A percentile compares a stretch with the other conserved stretches of the same genome.
Conservation (phyloP, 148 eudicot genomes). For the Arctostaphylos glauca region DNA sequence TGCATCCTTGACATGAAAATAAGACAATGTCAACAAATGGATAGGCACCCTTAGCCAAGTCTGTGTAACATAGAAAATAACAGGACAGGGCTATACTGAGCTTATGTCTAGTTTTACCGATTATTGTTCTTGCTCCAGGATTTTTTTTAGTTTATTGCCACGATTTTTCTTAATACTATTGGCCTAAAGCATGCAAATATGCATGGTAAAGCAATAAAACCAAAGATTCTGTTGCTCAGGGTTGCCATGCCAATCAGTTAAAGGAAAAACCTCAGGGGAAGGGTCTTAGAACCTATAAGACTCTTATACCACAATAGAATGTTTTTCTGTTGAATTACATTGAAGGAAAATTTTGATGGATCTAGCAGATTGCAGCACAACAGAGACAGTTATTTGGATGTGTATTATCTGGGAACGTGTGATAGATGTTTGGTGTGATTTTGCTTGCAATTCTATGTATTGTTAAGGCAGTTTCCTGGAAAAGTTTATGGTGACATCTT, state of each 20-base stretch:
- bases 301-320: not conserved
- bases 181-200: not conserved
- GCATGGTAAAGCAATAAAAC: not conserved
- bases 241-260: not conserved
- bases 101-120: not conserved
- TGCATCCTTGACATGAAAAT: not conserved
- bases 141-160: no score
- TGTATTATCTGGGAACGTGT: not conserved
- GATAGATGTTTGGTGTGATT: not conserved
- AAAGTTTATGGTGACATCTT: not conserved
- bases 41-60: not conserved
- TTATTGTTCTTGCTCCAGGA: not conserved
- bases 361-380: constrained; percentile 1
- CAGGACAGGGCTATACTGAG: not conserved
- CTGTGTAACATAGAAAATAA: not conserved
- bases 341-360: not conserved
- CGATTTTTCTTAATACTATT: not conserved
- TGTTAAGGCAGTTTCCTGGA: not conserved
- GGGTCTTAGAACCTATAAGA: not conserved
- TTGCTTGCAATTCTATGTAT: not conserved
- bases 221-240: not conserved
- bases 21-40: not conserved
- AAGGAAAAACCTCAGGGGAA: not conserved
- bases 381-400: not conserved
- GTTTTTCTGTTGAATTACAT: not conserved